phyloP scores from a whole-genome alignment of 1,284 basidiomycete species.

The Sanguinoderma infundibulare region DNA sequence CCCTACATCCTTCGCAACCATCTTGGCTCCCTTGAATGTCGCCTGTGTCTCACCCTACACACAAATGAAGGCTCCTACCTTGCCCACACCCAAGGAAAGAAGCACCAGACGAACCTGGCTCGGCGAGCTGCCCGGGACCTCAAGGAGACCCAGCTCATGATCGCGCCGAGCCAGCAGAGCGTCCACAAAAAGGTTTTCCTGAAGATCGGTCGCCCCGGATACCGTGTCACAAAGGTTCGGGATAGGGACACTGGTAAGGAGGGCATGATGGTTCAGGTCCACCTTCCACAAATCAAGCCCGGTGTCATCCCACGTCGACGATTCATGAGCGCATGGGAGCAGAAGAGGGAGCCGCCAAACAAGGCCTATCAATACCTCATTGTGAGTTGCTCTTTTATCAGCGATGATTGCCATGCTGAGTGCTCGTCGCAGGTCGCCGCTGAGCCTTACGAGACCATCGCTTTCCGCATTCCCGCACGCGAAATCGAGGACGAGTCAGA shows the following conservation, averaged over 20 bases:
- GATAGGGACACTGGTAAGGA: conserved; percentile 81
- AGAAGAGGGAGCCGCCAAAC: conserved; percentile 94
- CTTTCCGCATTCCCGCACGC: conserved; percentile 96
- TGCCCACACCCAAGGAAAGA: conserved; percentile 99
- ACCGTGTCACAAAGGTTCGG: conserved; percentile 89
- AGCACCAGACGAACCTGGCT: conserved; percentile 98
- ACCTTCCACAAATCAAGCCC: conserved; percentile 92
- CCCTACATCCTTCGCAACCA: conserved; percentile 99
- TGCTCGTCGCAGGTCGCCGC: conserved; percentile 79
- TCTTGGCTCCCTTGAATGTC: conserved; percentile 96
- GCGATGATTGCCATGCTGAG: conserved; percentile 7
- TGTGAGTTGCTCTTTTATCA: conserved; percentile 53
- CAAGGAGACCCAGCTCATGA: conserved; percentile 89
- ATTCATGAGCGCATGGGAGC: conserved; percentile 99
- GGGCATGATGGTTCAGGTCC: conserved; percentile 97
- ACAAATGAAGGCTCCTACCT: conserved; percentile 99
- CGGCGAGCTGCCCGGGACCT: conserved; percentile 95
- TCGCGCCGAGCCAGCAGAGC: conserved; percentile 75
- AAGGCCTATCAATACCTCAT: conserved; percentile 97
- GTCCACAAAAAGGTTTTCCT: conserved; percentile 93
- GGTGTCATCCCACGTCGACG: conserved; percentile 86
- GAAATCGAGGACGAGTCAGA: conserved; percentile 95
- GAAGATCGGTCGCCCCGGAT: conserved; percentile 97
- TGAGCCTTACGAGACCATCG: conserved; percentile 98
- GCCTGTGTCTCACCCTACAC: conserved; percentile 96